Percentiles rank a stretch among this genome's conserved stretches.
Conservation (phyloP, 169 alveolate species). For the Babesia ovis region DNA sequence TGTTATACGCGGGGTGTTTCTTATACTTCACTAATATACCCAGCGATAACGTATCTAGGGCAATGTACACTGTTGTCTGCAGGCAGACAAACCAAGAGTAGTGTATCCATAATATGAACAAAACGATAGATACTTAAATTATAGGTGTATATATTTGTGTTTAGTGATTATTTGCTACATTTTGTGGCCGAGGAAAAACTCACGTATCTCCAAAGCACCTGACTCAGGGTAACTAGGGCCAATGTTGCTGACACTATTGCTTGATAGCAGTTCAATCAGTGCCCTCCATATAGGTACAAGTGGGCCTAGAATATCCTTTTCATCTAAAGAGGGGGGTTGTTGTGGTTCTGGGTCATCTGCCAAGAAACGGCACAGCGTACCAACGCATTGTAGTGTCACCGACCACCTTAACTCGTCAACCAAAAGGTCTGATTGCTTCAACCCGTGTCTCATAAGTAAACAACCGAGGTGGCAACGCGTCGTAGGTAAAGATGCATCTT, state of each 20-base stretch:
- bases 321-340: neutral
- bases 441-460: slow-evolving; percentile 1
- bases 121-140: no score
- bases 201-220: neutral
- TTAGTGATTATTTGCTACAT: neutral
- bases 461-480: slow-evolving; percentile 13
- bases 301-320: neutral
- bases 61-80: no score
- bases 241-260: neutral
- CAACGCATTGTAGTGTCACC: slow-evolving; percentile 14
- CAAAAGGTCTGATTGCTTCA: neutral
- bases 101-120: neutral
- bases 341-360: neutral
- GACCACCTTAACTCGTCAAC: slow-evolving; percentile 20
- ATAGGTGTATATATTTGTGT: no score
- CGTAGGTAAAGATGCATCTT: neutral
- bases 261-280: slow-evolving; percentile 7
- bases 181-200: slow-evolving; percentile 8
- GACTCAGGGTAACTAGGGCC: neutral
- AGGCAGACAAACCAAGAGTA: no score
- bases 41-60: no score
- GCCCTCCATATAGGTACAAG: slow-evolving; percentile 25
- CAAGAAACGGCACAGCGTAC: neutral
- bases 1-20: neutral
- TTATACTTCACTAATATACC: no score